Base-by-base conservation (phyloP, 2,329 filamentous ascomycete genomes). In the Periconia macrospinosa region DNA sequence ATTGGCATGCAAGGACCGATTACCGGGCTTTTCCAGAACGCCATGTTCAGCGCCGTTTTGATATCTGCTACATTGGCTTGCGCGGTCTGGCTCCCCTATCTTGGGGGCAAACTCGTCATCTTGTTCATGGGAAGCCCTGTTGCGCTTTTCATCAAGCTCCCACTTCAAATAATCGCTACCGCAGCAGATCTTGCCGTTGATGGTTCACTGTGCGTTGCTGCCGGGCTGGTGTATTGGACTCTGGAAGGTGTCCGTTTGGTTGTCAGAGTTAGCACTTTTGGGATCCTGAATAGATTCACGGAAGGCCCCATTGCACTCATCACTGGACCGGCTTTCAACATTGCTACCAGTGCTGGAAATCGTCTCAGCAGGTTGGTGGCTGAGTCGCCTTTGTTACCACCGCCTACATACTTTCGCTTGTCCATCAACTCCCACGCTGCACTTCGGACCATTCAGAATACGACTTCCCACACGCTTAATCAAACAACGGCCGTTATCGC, bases 1-100 rank as follows among this genome's bases (percentile, higher is more conserved):
- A 89, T 99, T 54, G 94, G 94, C 37, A 95, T 99, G 89, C 91
- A 95, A 67, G 94, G 94, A 0, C 94, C 94, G 0, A 81, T 99
- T 2, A 88, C 89, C 14, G 92, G 91, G 2, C 82, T 99, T 6
- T 86, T 97, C 61, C 94, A 99, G 68, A 99, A 99, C 62, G 92
- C 90, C 51, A 86, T 97, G 15, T 99, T 99, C 74, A 96, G 93
- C 70, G 88, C 90, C 8, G 88, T 97, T 44, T 81, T 99, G 27
- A 91, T 99, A 9, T 71, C 90, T 1, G 84, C 93, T 48, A 96
- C 92, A 14, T 86, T 99, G 41, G 88, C 91, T 49, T 79, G 89
- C 54, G 93, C 92, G 48, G 86, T 97, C 43, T 96, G 94, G 77
- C 77, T 96, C 48, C 94, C 94, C 0, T 99, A 97, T 75, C 88